Evolutionary conservation across 2,329 filamentous ascomycete genomes (phyloP), one percentile per base, ranked within the genome.

Genomic region (Fusarium vanettenii): DNA sequence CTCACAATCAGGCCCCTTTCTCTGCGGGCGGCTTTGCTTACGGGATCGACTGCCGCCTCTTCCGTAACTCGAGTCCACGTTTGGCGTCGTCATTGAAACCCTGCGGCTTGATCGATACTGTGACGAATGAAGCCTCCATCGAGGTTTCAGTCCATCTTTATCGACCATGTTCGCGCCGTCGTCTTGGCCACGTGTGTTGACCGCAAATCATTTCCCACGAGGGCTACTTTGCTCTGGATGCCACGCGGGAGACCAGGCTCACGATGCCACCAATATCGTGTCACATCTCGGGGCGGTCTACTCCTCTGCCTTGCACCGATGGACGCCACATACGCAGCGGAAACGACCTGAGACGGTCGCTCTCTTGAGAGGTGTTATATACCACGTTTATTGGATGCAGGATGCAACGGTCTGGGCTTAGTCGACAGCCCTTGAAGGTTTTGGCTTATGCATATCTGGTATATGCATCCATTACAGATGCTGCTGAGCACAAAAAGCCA

Each of bases 181-280:
- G 37, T 31, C 37, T 55, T 29, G 20, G 65, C 72, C 72, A 74
- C 72, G 72, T 74, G 72, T 57, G 64, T 60, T 11, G 43, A 66
- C 48, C 61, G 62, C 65, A 29, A 31, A 74, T 69, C 71, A 50
- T 63, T 64, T 20, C 72, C 45, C 37, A 45, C 29, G 25, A 39
- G 22, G 65, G 72, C 25, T 70, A 59, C 48, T 70, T 62, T 52
- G 59, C 41, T 69, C 39, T 25, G 27, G 18, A 60, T 72, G 69
- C 72, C 72, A 74, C 65, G 72, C 72, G 72, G 63, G 69, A 70
- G 63, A 43, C 62, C 64, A 55, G 72, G 71, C 50, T 57, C 39
- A 48, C 59, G 52, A 43, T 66, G 60, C 64, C 50, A 31, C 56
- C 35, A 39, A 18, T 27, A 56, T 66, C 33, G 64, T 74, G 71